Base-by-base conservation (phyloP, 768 basidiomycete species). In the Calocybe indica region DNA sequence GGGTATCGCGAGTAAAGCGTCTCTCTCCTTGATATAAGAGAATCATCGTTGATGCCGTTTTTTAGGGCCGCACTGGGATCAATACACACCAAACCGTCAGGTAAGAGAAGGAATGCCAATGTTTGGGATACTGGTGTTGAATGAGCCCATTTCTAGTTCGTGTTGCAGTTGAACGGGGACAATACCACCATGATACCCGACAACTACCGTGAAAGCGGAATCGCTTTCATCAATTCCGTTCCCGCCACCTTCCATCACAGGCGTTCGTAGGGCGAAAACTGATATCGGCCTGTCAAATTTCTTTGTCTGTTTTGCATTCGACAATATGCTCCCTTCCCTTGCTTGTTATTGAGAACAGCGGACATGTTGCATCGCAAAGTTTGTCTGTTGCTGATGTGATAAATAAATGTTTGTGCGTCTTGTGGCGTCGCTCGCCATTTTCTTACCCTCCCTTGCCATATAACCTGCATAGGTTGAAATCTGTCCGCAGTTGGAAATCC, bases 1-100 rank as follows among this genome's bases (percentile, higher is more conserved):
- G 11, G 73, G 72, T 10, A 42, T 56, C 29, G 38, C 48, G 7
- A 67, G 70, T 72, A 59, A 7, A 54, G 58, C 3, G n/a, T 33
- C 40, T 34, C 4, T 14, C 12, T 34, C 8, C 10, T 15, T 3
- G 28, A 32, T 32, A 37, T 13, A 13, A 6, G 9, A 14, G 37
- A 14, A 14, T 40, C 3, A 35, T 35, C 7, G 10, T 49, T 51
- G 9, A 31, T 4, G 22, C 30, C 45, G 50, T 56, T 47, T 46
- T 45, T n/a, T 12, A 58, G 57, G 57, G 22, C 59, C 59, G 7
- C 49, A 52, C 30, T 60, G 59, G 59, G 52, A 22, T 51, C 55
- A 36, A 51, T 56, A 52, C 46, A 55, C 41, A 45, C 49, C 57
- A 46, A 53, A 30, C 43, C 48, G 42, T 31, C 51, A 32, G 32